Evolutionary conservation across 768 basidiomycete genomes (phyloP).

Genomic region (Cytidiella melzeri): DNA sequence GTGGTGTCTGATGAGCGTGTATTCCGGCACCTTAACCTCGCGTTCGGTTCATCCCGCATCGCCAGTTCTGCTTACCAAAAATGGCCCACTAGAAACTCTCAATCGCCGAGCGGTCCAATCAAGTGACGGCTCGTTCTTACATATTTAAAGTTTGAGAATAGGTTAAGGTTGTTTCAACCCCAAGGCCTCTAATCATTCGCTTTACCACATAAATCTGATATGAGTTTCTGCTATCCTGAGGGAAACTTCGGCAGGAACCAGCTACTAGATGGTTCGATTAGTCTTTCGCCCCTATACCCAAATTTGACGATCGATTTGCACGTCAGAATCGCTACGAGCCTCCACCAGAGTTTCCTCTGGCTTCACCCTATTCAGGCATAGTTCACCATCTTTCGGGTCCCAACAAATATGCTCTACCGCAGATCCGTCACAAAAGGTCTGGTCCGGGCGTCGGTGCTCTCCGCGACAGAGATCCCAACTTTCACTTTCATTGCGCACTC

Average conservation of each 20-base stretch:
- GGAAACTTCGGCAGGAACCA: constrained; percentile 91
- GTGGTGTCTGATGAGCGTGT: constrained; percentile 80
- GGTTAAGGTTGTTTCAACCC: constrained; percentile 85
- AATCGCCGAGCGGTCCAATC: constrained; percentile 46
- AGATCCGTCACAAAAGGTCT: constrained; percentile 67
- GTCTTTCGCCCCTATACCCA: constrained; percentile 96
- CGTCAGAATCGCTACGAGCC: constrained; percentile 94
- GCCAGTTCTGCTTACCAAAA: constrained; percentile 72
- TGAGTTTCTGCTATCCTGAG: constrained; percentile 65
- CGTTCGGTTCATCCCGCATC: constrained; percentile 67
- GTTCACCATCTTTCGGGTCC: constrained; percentile 90
- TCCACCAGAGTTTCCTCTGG: constrained; percentile 96
- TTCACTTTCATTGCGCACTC: constrained; percentile 67
- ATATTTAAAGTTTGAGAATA: constrained; percentile 70
- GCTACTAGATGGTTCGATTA: constrained; percentile 94
- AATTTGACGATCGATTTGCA: constrained; percentile 95
- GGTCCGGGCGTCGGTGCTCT: constrained; percentile 72
- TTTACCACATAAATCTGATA: constrained; percentile 59
- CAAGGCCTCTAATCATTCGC: constrained; percentile 91
- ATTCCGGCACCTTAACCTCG: constrained; percentile 78
- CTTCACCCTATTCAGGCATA: constrained; percentile 88
- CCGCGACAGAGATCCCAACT: constrained; percentile 57
- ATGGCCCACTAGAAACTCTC: constrained; percentile 69
- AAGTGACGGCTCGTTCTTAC: constrained; percentile 51
- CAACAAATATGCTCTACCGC: constrained; percentile 81